Evolutionary conservation across 1,139 yeast genomes (phyloP), one percentile per base, ranked within the genome.

Genomic region (Taphrina confusa): DNA sequence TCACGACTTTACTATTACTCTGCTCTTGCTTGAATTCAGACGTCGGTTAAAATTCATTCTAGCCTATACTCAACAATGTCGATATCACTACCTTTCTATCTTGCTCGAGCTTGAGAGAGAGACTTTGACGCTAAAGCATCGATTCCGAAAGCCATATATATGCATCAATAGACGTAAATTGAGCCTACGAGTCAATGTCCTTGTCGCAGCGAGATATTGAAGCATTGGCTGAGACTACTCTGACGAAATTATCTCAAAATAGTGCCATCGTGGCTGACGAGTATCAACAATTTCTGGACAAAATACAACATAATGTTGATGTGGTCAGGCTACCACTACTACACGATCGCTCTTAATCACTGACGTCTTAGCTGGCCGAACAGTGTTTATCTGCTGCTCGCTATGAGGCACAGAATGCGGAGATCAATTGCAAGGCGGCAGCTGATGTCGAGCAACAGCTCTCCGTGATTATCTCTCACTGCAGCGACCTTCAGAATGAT

Each of bases 311-410:
- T 12, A 33, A 34, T 3, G 44, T 44, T 6, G 60, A 56, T 12
- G 37, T 33, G 22, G 54, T 46, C 22, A 25, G 40, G 18, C 9
- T 9, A n/a, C 14, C 8, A n/a, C 20, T 23, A 6, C 20, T 22
- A 9, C n/a, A 16, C 6, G 30, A 12, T 4, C 11, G n/a, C n/a
- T n/a, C n/a, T n/a, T n/a, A n/a, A n/a, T n/a, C n/a, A n/a, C n/a
- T n/a, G n/a, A n/a, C 5, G 9, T 12, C 5, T 5, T 20, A 56
- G 60, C 37, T 56, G 18, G 52, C 60, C 4, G 54, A 46, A 1
- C 60, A 46, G 31, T 45, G 54, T 18, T 16, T 44, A 27, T 30
- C 31, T 4, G 54, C 60, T 12, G 60, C 54, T n/a, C 46, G 44
- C 6, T 54, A 54, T 23, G 44, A 42, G 1, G 27, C 45, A 16